These are phyloP conservation scores for Cladosporium austrohemisphaericum DNA, from an alignment of 2,329 filamentous ascomycete species.

Conservation along the genomic window DNA sequence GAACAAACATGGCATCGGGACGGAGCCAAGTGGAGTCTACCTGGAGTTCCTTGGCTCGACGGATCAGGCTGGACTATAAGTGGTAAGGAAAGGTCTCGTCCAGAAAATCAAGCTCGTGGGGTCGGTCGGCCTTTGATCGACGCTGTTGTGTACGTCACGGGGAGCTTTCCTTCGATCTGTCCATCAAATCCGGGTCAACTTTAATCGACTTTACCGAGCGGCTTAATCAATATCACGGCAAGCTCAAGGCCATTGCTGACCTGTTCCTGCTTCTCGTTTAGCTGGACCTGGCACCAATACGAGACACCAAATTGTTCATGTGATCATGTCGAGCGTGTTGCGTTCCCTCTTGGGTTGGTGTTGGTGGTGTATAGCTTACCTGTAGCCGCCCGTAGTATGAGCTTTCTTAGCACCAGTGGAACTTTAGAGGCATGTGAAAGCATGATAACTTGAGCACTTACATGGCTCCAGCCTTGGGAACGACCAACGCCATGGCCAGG, in stretches of 20 bases:
- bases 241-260: too few relatives aligned
- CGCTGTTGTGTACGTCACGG: too few relatives aligned
- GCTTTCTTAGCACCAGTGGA: too few relatives aligned
- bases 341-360: too few relatives aligned
- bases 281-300: not conserved
- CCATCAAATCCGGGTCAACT: not conserved
- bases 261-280: not conserved
- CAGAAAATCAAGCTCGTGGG: constrained; percentile 7
- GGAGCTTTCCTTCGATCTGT: not conserved
- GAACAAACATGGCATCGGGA: constrained; percentile 7
- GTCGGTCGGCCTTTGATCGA: not conserved
- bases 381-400: too few relatives aligned
- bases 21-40: constrained; percentile 6
- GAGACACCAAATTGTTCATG: too few relatives aligned
- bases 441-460: too few relatives aligned
- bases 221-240: too few relatives aligned
- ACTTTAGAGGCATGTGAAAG: too few relatives aligned
- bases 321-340: too few relatives aligned
- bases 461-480: not conserved
- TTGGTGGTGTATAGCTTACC: too few relatives aligned
- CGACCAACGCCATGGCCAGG: not conserved
- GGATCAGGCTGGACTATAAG: constrained; percentile 1
- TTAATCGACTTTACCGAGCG: not conserved
- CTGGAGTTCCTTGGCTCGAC: constrained; percentile 5
- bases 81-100: not conserved